Percentiles rank a stretch among this genome's conserved stretches.
phyloP scores from a whole-genome alignment of 768 basidiomycete species.

The Boletus rubropictus region DNA sequence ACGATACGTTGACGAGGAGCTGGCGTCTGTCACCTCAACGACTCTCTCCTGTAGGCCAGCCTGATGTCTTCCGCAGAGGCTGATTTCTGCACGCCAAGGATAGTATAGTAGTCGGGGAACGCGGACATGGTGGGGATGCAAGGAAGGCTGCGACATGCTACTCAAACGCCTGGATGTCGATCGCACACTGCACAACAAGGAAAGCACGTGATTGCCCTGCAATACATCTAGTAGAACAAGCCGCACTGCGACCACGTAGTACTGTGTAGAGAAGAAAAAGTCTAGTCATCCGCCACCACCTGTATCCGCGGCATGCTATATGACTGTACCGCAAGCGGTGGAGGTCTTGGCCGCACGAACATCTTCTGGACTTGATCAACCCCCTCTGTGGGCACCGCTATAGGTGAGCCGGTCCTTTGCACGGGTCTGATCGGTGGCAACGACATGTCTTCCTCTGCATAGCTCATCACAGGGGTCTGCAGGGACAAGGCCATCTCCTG shows the following conservation, averaged over 20 bases:
- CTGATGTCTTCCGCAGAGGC: conserved; percentile 67
- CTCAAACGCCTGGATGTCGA: conserved; percentile 4
- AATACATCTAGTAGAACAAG: not conserved
- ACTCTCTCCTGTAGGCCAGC: conserved; percentile 76
- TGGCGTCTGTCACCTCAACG: conserved; percentile 46
- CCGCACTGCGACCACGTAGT: conserved; percentile 2
- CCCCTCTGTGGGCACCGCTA: conserved; percentile 9
- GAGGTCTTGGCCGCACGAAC: conserved; percentile 40
- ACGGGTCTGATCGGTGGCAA: conserved; percentile 20
- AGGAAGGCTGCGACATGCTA: conserved; percentile 10
- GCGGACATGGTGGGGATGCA: conserved; percentile 49
- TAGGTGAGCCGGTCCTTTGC: conserved; percentile 27
- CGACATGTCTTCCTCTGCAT: conserved; percentile 23
- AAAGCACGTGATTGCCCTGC: conserved; percentile 18
- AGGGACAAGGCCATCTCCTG: conserved; percentile 19
- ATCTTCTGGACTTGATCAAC: conserved; percentile 16
- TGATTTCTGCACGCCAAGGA: conserved; percentile 49
- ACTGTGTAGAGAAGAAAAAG: not conserved
- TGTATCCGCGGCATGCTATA: conserved; percentile 7
- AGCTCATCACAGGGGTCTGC: conserved; percentile 4
- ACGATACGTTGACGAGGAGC: not conserved
- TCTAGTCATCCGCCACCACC: conserved; percentile 16
- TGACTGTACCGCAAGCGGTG: conserved; percentile 31
- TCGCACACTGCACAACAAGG: not conserved
- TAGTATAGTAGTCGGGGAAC: conserved; percentile 76